These are phyloP conservation scores for Podospora pseudoanserina DNA, from an alignment of 495 filamentous ascomycete genomes.

Conservation along the genomic window DNA sequence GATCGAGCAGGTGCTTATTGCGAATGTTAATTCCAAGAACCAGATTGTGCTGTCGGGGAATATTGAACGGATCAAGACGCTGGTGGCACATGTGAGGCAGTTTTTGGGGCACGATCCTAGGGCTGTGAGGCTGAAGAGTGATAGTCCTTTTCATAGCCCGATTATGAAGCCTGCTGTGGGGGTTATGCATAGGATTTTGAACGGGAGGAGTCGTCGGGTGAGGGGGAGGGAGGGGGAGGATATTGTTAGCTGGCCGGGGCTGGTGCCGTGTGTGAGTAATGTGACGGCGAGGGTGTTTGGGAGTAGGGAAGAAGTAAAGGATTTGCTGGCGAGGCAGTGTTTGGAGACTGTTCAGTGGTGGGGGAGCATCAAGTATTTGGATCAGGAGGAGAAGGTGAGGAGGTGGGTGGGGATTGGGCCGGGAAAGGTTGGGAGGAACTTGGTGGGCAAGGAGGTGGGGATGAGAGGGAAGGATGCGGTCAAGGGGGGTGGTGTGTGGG, in stretches of 20 bases:
- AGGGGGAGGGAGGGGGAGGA: conserved; percentile 45
- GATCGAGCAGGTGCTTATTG: conserved; percentile 84
- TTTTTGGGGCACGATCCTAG: conserved; percentile 92
- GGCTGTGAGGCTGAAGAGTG: conserved; percentile 80
- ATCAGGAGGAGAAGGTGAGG: conserved; percentile 77
- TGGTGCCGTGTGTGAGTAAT: conserved; percentile 79
- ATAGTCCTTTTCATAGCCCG: conserved; percentile 88
- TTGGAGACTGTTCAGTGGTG: conserved; percentile 92
- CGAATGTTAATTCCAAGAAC: conserved; percentile 92
- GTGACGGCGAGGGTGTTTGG: conserved; percentile 75
- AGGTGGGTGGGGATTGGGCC: conserved; percentile 94
- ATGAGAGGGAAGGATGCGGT: conserved; percentile 71
- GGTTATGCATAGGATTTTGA: conserved; percentile 64
- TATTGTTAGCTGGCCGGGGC: conserved; percentile 66
- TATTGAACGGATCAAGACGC: conserved; percentile 75
- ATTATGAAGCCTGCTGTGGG: conserved; percentile 82
- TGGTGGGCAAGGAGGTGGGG: conserved; percentile 94
- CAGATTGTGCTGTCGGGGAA: conserved; percentile 93
- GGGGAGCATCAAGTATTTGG: conserved; percentile 84
- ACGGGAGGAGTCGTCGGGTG: conserved; percentile 45
- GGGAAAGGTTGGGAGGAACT: conserved; percentile 87
- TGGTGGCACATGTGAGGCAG: conserved; percentile 84
- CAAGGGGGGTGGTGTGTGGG: conserved; percentile 90
- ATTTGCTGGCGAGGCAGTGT: conserved; percentile 70
- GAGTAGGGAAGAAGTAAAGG: conserved; percentile 66